Evolutionary conservation across 2,329 filamentous ascomycete genomes (phyloP).

Genomic region (Furcasterigmium sp.): DNA sequence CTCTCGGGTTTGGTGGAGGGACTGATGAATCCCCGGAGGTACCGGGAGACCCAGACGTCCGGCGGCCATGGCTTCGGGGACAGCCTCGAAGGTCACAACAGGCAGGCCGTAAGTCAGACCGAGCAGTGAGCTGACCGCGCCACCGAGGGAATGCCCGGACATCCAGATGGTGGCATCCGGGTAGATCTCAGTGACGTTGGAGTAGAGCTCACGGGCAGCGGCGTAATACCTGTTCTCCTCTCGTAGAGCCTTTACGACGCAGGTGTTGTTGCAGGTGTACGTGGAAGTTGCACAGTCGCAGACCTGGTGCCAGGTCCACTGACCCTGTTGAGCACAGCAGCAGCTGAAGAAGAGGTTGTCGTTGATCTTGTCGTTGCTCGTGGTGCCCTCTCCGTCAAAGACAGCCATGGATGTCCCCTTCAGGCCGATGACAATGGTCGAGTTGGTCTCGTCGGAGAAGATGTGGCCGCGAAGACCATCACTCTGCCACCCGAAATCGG

Average conservation of each 20-base stretch:
- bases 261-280: constrained; percentile 90
- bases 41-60: constrained; percentile 78
- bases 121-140: constrained; percentile 80
- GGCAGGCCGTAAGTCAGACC: constrained; percentile 88
- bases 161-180: constrained; percentile 83
- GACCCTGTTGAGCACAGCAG: constrained; percentile 91
- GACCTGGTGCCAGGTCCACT: constrained; percentile 84
- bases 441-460: constrained; percentile 80
- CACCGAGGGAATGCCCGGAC: constrained; percentile 87
- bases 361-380: constrained; percentile 95
- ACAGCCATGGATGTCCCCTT: constrained; percentile 89
- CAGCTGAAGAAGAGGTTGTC: constrained; percentile 98
- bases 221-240: constrained; percentile 90
- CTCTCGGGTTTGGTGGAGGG: constrained; percentile 63
- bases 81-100: constrained; percentile 87
- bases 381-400: constrained; percentile 95
- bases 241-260: constrained; percentile 67
- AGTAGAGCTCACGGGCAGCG: constrained; percentile 82
- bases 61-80: constrained; percentile 84
- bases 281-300: constrained; percentile 87
- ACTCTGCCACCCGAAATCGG: constrained; percentile 86
- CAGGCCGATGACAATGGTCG: constrained; percentile 83
- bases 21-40: constrained; percentile 72
- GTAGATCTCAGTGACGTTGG: constrained; percentile 87
- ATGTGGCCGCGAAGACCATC: constrained; percentile 91